phyloP scores from a whole-genome alignment of 208 protist genomes.

The Wallacemonas collosoma region DNA sequence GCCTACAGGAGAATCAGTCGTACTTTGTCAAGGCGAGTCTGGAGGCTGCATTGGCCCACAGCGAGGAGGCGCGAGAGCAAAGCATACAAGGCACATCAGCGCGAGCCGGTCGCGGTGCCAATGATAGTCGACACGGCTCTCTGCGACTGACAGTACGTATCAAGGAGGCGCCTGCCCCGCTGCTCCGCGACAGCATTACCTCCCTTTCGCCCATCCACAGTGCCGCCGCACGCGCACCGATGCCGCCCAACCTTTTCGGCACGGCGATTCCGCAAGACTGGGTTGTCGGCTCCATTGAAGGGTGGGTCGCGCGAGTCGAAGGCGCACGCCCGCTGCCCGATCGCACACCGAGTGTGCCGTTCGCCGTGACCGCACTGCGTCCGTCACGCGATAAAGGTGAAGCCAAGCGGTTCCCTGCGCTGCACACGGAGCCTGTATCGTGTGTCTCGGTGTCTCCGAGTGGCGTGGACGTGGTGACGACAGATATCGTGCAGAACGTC shows the following conservation, averaged over 20 bases:
- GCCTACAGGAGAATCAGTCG: slow-evolving; percentile 46
- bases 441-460: slow-evolving; percentile 63
- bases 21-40: slow-evolving; percentile 40
- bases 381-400: slow-evolving; percentile 14
- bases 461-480: slow-evolving; percentile 67
- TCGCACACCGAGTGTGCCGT: neutral
- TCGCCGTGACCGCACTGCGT: neutral
- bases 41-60: slow-evolving; percentile 19
- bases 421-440: slow-evolving; percentile 81
- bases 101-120: neutral
- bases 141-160: slow-evolving; percentile 30
- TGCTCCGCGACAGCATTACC: slow-evolving; percentile 62
- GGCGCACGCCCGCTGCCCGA: slow-evolving; percentile 2
- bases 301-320: slow-evolving; percentile 34
- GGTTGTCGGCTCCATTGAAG: slow-evolving; percentile 71
- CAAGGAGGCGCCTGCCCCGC: slow-evolving; percentile 25
- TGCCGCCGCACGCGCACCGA: neutral
- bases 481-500: slow-evolving; percentile 85
- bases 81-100: too few relatives aligned
- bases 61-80: too few relatives aligned
- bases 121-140: slow-evolving; percentile 1
- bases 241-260: slow-evolving; percentile 38
- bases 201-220: slow-evolving; percentile 27
- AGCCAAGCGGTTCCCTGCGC: slow-evolving; percentile 33
- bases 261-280: slow-evolving; percentile 52